Evolutionary conservation across 306 rosid species (phyloP), one percentile per base, ranked within the genome.

Genomic region (Delonix regia): DNA sequence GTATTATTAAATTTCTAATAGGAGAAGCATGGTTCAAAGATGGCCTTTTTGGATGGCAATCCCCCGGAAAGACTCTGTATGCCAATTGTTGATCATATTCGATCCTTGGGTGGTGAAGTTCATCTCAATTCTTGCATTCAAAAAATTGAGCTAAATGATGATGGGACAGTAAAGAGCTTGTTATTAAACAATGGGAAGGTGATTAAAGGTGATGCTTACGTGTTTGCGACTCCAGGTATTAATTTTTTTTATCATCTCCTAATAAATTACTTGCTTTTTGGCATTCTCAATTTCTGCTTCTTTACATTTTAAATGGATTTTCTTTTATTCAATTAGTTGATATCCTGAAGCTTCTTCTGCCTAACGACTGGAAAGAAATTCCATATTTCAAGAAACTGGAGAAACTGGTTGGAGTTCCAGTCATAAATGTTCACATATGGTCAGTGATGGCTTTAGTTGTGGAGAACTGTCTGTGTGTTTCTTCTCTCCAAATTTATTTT

Each of bases 21-120:
- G 99, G 99, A 95, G 87, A 95, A 95, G 83, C 97, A 95, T 76
- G 99, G 99, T 74, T 95, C 99, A 71, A 95, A 95, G 86, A 92
- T 95, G 97, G 99, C 99, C 72, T 95, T 95, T 86, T 88, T 95
- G 85, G 99, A 95, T 81, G 99, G 99, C 28, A 91, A 84, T 44
- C 99, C 99, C 38, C 99, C 99, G 0, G 99, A 95, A 88, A 92
- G 99, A 87, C 98, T 95, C 24, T 95, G 99, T 82, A 78, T 79
- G 94, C 99, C 99, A 16, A 83, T 95, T 81, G 99, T 87, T 33
- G 90, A 95, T 67, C 94, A 95, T 86, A 79, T 95, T 86, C 89
- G 72, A 66, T 90, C 97, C 56, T 83, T 91, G 80, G 98, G 97
- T 33, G 99, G 99, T 55, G 98, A 95, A 88, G 97, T 95, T 45